Evolutionary conservation across 2,329 filamentous ascomycete genomes (phyloP).

Genomic region (Gaeumannomyces sp.): DNA sequence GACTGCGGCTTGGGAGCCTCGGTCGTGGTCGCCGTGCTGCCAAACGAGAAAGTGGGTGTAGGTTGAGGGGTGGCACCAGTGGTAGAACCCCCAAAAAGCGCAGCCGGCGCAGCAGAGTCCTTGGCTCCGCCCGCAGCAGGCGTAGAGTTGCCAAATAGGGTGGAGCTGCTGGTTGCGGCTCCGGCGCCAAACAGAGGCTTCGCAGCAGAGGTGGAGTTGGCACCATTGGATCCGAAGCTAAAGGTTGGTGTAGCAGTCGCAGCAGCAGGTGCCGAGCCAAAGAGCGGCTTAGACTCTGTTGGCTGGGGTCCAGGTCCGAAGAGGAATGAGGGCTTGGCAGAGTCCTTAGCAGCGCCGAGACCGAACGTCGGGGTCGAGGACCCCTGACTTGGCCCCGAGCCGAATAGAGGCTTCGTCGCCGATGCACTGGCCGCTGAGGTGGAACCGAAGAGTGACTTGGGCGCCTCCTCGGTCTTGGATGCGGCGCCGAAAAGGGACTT

Average conservation of each 20-base stretch:
- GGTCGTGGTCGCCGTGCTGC: not conserved
- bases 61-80: not conserved
- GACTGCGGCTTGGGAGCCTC: conserved; percentile 15
- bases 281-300: conserved; percentile 4
- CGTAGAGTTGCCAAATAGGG: not conserved
- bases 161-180: not conserved
- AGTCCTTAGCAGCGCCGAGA: not conserved
- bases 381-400: conserved; percentile 12
- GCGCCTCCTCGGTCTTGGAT: conserved; percentile 8
- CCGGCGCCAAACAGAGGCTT: conserved; percentile 27
- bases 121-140: conserved; percentile 3
- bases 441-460: not conserved
- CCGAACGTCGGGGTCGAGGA: not conserved
- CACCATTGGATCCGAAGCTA: conserved; percentile 14
- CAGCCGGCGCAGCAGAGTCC: conserved; percentile 11
- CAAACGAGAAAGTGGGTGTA: conserved; percentile 5
- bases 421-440: conserved; percentile 13
- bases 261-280: conserved; percentile 2
- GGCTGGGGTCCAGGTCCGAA: conserved; percentile 1
- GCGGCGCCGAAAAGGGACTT: conserved; percentile 11
- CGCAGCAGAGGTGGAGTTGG: conserved; percentile 9
- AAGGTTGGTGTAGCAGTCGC: conserved; percentile 11
- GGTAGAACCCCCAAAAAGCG: conserved; percentile 23
- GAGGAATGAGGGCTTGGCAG: conserved; percentile 27
- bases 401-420: conserved; percentile 22